phyloP scores from a whole-genome alignment of 768 basidiomycete genomes.

The Termitomyces titanicus region DNA sequence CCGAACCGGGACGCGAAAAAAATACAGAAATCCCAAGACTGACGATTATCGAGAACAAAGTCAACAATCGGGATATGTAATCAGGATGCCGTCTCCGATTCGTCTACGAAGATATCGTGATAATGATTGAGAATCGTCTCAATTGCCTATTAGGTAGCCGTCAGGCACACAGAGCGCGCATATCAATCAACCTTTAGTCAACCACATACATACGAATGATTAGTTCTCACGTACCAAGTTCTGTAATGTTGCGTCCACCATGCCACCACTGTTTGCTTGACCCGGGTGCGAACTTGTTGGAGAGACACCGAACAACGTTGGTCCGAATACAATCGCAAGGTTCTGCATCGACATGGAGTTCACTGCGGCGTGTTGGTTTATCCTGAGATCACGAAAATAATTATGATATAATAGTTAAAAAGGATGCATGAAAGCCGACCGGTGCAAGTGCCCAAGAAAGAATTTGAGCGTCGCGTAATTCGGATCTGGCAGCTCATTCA shows the following conservation, averaged over 20 bases:
- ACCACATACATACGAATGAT: neutral
- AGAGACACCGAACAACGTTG: conserved; percentile 78
- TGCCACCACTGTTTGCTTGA: conserved; percentile 43
- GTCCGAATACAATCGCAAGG: conserved; percentile 95
- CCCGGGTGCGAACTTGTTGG: conserved; percentile 46
- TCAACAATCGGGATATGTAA: neutral
- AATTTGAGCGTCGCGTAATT: conserved; percentile 97
- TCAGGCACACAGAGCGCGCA: conserved; percentile 11
- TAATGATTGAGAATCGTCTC: conserved; percentile 95
- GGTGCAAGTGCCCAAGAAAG: conserved; percentile 91
- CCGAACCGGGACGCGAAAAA: neutral
- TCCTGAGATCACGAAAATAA: conserved; percentile 39
- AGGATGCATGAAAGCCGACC: conserved; percentile 42
- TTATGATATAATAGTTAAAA: neutral
- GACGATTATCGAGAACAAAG: neutral
- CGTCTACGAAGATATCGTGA: conserved; percentile 95
- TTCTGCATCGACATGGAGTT: conserved; percentile 95
- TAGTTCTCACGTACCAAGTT: conserved; percentile 50
- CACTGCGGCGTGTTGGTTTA: conserved; percentile 66
- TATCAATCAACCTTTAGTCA: neutral
- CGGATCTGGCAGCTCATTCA: conserved; percentile 97
- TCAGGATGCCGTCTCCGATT: conserved; percentile 43
- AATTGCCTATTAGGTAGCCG: conserved; percentile 58
- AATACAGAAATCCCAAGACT: neutral
- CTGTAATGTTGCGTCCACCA: conserved; percentile 70